Conservation (phyloP, 2,329 filamentous ascomycete species). For the Talaromyces islandicus region DNA sequence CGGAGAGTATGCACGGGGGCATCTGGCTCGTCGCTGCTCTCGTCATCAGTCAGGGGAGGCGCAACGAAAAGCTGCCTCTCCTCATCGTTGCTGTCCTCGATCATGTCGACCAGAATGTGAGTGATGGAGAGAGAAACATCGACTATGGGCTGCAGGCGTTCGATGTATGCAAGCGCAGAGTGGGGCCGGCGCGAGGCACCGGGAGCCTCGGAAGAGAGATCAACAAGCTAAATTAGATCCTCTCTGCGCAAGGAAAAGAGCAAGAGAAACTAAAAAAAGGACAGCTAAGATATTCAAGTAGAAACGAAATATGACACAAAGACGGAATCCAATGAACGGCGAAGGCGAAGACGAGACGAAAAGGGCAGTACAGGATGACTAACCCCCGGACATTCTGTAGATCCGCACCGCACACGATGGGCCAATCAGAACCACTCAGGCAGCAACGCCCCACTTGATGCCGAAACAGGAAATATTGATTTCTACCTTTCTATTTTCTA, state of each 20-base stretch:
- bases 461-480: background rate
- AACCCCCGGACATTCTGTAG: background rate
- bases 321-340: background rate
- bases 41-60: conserved; percentile 9
- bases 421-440: background rate
- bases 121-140: background rate
- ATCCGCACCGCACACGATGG: background rate
- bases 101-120: conserved; percentile 5
- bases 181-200: background rate
- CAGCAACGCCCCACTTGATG: background rate
- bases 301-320: background rate
- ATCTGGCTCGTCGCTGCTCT: conserved; percentile 2
- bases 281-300: background rate
- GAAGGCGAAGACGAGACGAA: background rate
- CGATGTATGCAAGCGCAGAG: background rate
- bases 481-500: background rate
- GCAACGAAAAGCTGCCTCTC: conserved; percentile 6
- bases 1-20: background rate
- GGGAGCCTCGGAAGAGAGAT: background rate
- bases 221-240: background rate
- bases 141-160: background rate
- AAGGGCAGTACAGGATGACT: background rate
- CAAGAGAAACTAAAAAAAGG: background rate
- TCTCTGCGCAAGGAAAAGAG: background rate
- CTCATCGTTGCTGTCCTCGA: conserved; percentile 7